Evolutionary conservation across 2,329 filamentous ascomycete species (phyloP), one percentile per base, ranked within the genome.

Genomic region (Sodiomyces alkalinus): DNA sequence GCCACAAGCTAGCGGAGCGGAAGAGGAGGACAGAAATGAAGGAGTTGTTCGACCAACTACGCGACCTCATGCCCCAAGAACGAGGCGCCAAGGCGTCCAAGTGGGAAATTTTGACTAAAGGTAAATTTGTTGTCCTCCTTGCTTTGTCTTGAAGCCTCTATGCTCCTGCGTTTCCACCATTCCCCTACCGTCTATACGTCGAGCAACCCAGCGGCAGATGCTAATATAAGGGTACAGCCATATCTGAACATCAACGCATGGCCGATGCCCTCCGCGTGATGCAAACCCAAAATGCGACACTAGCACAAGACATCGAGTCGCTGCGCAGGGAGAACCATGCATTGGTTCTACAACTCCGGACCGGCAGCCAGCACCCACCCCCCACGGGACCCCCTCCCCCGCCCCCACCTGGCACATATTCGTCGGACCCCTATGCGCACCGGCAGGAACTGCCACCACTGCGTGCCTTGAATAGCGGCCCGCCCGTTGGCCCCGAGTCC

Each of bases 21-120:
- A 90, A 90, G 56, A 68, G 81, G 21, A 63, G 81, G 35, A 86
- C 80, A 7, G 81, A 90, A 47, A 90, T 90, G 81, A 90, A 90
- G 55, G 76, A 81, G 43, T 56, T 90, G 0, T 90, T 90, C 44
- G 81, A 90, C 39, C 76, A 82, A 41, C 56, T 90, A 7, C 71
- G 82, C 39, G 75, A 80, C 39, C 60, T 83, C 20, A 75, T 87
- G 55, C 80, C 80, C 2, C 78, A 83, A 40, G 80, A 82, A 42
- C 71, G 81, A 11, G 81, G 81, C 2, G 78, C 77, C 15, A 92
- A 90, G 48, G 81, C 81, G 0, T 86, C 80, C 40, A 92, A 92
- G 42, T 92, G 81, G 81, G 81, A 92, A 42, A 85, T 87, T 27
- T 48, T 92, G 11, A 85, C 79, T 3, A 87, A 87, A 61, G 79